These are phyloP conservation scores for Mitragyna speciosa DNA, from an alignment of 257 asterid genomes.

Conservation along the genomic window DNA sequence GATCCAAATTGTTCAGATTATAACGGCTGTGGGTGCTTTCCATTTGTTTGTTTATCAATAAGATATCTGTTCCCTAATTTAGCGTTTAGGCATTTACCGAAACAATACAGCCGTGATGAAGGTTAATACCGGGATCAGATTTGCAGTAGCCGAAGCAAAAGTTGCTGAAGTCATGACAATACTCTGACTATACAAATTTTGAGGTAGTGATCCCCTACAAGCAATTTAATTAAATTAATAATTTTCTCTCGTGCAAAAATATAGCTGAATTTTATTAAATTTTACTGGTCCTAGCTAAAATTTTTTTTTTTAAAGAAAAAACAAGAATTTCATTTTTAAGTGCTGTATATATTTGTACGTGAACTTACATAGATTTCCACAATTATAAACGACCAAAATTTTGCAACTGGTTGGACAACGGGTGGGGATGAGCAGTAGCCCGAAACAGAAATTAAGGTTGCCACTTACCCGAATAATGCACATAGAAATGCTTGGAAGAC, in stretches of 20 bases:
- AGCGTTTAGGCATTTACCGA: slow-evolving; percentile 23
- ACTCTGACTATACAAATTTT: slow-evolving; percentile 49
- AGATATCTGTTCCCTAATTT: no score
- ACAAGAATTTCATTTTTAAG: no score
- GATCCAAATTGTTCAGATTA: neutral
- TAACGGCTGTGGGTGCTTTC: neutral
- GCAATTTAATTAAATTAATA: neutral
- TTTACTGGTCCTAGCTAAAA: no score
- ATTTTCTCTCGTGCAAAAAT: no score
- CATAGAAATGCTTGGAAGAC: slow-evolving; percentile 40
- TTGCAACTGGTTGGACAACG: no score
- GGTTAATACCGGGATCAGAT: slow-evolving; percentile 52
- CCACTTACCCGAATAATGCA: slow-evolving; percentile 50
- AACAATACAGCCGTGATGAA: slow-evolving; percentile 43
- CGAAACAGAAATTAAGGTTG: no score
- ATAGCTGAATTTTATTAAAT: no score
- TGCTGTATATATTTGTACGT: no score
- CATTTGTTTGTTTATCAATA: neutral
- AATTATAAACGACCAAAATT: no score
- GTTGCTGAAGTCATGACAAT: slow-evolving; percentile 54
- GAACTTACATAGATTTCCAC: no score
- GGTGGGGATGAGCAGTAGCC: no score
- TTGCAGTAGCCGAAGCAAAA: slow-evolving; percentile 43
- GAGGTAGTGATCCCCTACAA: slow-evolving; percentile 52
- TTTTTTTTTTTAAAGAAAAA: no score